phyloP scores from a whole-genome alignment of 2,329 filamentous ascomycete species.

The Aspergillus spinulosporus region DNA sequence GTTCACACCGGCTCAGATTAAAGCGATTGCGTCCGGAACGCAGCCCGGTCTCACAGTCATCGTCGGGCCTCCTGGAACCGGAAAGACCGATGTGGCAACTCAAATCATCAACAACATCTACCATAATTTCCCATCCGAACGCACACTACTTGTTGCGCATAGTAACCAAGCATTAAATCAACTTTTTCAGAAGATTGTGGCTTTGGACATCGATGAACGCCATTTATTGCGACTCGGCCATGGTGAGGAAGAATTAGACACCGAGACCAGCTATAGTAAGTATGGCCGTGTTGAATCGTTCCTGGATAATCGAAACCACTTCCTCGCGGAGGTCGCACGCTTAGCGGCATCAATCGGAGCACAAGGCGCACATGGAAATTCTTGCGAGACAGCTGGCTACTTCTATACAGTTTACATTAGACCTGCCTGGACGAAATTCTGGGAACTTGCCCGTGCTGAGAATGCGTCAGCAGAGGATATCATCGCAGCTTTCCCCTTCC shows the following conservation, averaged over 20 bases:
- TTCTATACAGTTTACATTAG: constrained; percentile 91
- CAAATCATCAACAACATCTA: constrained; percentile 99
- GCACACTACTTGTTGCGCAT: constrained; percentile 88
- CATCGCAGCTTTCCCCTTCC: constrained; percentile 78
- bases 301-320: constrained; percentile 77
- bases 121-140: constrained; percentile 92
- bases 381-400: constrained; percentile 94
- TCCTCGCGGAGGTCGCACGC: constrained; percentile 80
- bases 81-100: constrained; percentile 98
- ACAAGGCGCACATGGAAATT: constrained; percentile 91
- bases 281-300: constrained; percentile 94
- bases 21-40: constrained; percentile 89
- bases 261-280: constrained; percentile 86
- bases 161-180: constrained; percentile 98
- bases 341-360: constrained; percentile 82
- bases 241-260: constrained; percentile 90
- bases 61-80: constrained; percentile 91
- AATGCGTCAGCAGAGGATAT: constrained; percentile 63
- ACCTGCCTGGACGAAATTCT: constrained; percentile 85
- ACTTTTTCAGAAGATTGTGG: constrained; percentile 96
- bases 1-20: constrained; percentile 87
- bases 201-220: constrained; percentile 89
- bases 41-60: constrained; percentile 93
- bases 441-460: constrained; percentile 61
- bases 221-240: constrained; percentile 90